These are phyloP conservation scores for grape (Vitis vinifera) DNA, from an alignment of 164 flowering plant species.

Conservation along the genomic window ASM3070453v1 NC_081811.1:30817001-30817500, in stretches of 20 bases:
- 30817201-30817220: not conserved
- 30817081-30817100: conserved; percentile 18
- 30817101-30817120: conserved; percentile 31
- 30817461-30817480: not conserved
- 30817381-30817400: not conserved
- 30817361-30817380: too few relatives aligned
- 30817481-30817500: too few relatives aligned
- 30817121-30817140: not conserved
- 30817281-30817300: conserved; percentile 11
- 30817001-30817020: not conserved
- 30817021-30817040: not conserved
- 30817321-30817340: conserved; percentile 6
- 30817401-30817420: not conserved
- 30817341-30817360: conserved; percentile 9
- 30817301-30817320: not conserved
- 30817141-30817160: too few relatives aligned
- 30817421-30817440: not conserved
- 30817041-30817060: conserved; percentile 13
- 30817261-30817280: conserved; percentile 8
- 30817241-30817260: conserved; percentile 12
- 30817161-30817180: too few relatives aligned
- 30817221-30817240: not conserved
- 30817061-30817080: conserved; percentile 23
- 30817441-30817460: not conserved
- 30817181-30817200: too few relatives aligned